A percentile compares a stretch with the other conserved stretches of the same genome.
Evolutionary conservation across 129 eudicot species (phyloP).

Genomic region (Scalesia atractyloides): DNA sequence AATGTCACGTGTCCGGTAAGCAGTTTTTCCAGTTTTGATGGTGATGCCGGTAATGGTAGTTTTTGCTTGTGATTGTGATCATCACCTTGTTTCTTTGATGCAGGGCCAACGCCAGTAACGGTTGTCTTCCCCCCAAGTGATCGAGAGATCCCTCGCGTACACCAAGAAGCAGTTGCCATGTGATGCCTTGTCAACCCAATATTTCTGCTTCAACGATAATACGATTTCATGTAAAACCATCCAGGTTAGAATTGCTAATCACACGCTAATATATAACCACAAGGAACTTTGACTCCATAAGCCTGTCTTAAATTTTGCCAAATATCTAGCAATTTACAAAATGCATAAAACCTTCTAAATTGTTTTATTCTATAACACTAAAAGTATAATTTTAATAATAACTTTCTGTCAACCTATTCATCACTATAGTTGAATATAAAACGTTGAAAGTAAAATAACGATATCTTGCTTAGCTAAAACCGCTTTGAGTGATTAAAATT

Average conservation of each 20-base stretch:
- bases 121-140: slow-evolving; percentile 70
- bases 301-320: too few species aligned
- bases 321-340: not conserved
- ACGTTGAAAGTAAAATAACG: not conserved
- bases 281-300: not conserved
- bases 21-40: not conserved
- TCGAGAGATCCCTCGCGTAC: slow-evolving; percentile 59
- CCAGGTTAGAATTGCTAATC: not conserved
- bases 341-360: not conserved
- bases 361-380: not conserved
- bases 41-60: not conserved
- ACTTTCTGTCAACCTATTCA: not conserved
- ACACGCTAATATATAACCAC: not conserved
- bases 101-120: slow-evolving; percentile 73
- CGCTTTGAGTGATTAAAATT: not conserved
- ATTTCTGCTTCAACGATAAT: slow-evolving; percentile 50
- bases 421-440: not conserved
- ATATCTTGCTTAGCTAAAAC: not conserved
- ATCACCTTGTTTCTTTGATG: slow-evolving; percentile 63
- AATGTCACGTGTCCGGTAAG: too few species aligned
- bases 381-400: not conserved
- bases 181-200: slow-evolving; percentile 59
- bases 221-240: not conserved
- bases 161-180: slow-evolving; percentile 69
- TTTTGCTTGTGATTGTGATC: slow-evolving; percentile 14